Base-by-base conservation (phyloP, 441 rosid species). In the Jatropha podagrica region DNA sequence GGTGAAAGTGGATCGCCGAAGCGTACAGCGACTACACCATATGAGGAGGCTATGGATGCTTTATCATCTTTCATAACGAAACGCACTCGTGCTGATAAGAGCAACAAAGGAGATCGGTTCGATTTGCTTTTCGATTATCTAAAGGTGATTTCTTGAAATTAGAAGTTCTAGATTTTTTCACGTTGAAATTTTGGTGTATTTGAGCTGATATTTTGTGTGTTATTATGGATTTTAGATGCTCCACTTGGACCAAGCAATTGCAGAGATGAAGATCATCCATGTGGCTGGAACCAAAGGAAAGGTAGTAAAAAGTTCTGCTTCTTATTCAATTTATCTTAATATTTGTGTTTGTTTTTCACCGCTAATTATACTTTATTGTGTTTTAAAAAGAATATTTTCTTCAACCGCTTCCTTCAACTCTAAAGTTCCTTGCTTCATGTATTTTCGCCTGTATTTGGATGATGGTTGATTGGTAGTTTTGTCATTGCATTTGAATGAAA, bases 251-350 rank as follows among this genome's bases (percentile, higher is more conserved):
- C 92, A 92, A 61, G 87, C 91, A 40, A 83, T 96, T 75, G 82
- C 87, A 7, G 81, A 89, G 76, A 83, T 96, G 96, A 96, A 94
- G 82, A 81, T 96, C 65, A 90, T 96, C 46, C 99, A 96, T 74
- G 97, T 94, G 3, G 98, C 99, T 58, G 99, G 99, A 44, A 96
- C 98, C 54, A 96, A 96, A 83, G 98, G 98, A 76, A 96, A 95
- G 97, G 99, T 95, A 82, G 14, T 32, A 12, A 41, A 13, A 27
- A 18, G 17, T 56, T 20, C 5, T 68, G 12, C 18, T 27, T 69
- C 27, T 38, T 41, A 38, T 27, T 46, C 5, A 42, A 13, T 55
- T 42, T 70, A 41, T 17, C 32, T 17, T n/a, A 18, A 2, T 55
- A 15, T 55, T 1, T 18, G n/a, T 55, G 7, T 18, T 58, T n/a